Percentiles rank a stretch among this genome's conserved stretches.
These are phyloP conservation scores for Metschnikowia kunwiensis DNA, from an alignment of 805 yeast genomes.

Conservation along the genomic window DNA sequence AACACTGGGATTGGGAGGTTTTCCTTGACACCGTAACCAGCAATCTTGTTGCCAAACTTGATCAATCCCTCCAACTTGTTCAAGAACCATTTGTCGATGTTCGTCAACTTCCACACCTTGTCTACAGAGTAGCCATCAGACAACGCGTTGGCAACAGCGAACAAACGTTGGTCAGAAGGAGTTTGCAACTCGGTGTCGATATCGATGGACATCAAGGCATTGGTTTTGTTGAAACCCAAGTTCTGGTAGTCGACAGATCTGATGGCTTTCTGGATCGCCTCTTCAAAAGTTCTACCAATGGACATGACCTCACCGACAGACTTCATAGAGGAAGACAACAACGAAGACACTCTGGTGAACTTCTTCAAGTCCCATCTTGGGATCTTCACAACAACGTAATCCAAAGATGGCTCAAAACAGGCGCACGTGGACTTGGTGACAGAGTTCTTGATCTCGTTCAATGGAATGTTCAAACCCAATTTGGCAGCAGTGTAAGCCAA, in stretches of 20 bases:
- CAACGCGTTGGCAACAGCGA: conserved; percentile 95
- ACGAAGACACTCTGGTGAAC: conserved; percentile 86
- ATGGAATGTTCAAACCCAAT: conserved; percentile 86
- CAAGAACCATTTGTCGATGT: conserved; percentile 95
- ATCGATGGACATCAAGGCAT: conserved; percentile 84
- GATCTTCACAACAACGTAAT: conserved; percentile 94
- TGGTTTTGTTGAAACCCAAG: conserved; percentile 85
- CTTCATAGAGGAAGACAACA: conserved; percentile 91
- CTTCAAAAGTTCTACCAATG: conserved; percentile 96
- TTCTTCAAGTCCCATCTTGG: conserved; percentile 99
- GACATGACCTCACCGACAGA: conserved; percentile 99
- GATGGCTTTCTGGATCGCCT: conserved; percentile 96
- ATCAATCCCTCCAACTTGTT: conserved; percentile 77
- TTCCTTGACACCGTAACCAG: conserved; percentile 54
- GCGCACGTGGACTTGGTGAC: conserved; percentile 94
- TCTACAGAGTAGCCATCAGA: conserved; percentile 86
- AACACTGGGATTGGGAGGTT: conserved; percentile 60
- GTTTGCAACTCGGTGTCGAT: conserved; percentile 91
- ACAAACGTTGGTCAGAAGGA: conserved; percentile 95
- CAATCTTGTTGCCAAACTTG: conserved; percentile 61
- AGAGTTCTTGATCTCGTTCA: conserved; percentile 87
- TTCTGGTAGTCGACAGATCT: conserved; percentile 95
- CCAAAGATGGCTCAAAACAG: conserved; percentile 95
- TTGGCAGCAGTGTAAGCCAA: conserved; percentile 98
- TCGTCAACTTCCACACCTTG: conserved; percentile 84